Conservation (phyloP, 2,329 filamentous ascomycete species). For the Mycosphaerelloides madeirae region DNA sequence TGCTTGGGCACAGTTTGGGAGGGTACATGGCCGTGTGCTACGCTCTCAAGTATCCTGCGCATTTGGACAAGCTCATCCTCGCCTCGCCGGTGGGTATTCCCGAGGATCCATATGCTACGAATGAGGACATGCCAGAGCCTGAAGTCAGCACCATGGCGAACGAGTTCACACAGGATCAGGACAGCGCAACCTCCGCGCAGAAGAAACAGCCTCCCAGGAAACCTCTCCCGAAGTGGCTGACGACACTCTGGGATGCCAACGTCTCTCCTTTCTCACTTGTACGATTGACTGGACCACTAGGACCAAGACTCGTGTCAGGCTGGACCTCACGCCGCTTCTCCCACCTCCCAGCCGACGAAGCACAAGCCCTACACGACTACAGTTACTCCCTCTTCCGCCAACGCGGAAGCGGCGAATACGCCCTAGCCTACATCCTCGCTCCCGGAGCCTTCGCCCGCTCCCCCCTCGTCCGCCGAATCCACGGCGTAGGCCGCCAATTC, state of each 20-base stretch:
- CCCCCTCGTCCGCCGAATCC: slow-evolving; percentile 81
- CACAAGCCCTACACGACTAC: slow-evolving; percentile 83
- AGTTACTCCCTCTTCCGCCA: slow-evolving; percentile 92
- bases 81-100: slow-evolving; percentile 92
- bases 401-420: slow-evolving; percentile 89
- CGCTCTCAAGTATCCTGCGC: slow-evolving; percentile 91
- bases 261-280: slow-evolving; percentile 91
- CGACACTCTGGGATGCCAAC: slow-evolving; percentile 95
- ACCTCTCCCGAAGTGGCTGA: slow-evolving; percentile 77
- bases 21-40: slow-evolving; percentile 95
- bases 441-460: slow-evolving; percentile 87
- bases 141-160: slow-evolving; percentile 66
- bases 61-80: slow-evolving; percentile 90
- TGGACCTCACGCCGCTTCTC: slow-evolving; percentile 94
- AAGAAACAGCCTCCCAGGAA: slow-evolving; percentile 49
- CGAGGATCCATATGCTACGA: slow-evolving; percentile 85
- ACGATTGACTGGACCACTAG: slow-evolving; percentile 80
- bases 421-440: slow-evolving; percentile 83
- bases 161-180: slow-evolving; percentile 64
- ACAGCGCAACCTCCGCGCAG: slow-evolving; percentile 28
- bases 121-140: slow-evolving; percentile 73
- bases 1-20: slow-evolving; percentile 87
- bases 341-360: slow-evolving; percentile 74
- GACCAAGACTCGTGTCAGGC: slow-evolving; percentile 84
- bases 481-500: slow-evolving; percentile 74